Base-by-base conservation (phyloP, 2,329 filamentous ascomycete species). In the Neonectria coccinea region DNA sequence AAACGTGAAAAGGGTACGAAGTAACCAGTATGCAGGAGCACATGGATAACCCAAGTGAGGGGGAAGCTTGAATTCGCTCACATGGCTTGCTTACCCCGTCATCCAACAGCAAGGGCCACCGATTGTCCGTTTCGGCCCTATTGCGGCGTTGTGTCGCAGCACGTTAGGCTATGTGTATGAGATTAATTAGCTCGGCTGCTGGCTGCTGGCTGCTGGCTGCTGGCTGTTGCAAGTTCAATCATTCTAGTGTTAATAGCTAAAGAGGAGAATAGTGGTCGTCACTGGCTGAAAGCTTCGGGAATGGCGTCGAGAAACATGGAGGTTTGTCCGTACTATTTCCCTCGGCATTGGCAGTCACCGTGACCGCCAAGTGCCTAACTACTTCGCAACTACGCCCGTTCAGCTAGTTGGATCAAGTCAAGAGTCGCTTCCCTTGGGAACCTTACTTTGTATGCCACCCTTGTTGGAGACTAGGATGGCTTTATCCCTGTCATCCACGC, bases 111-210 rank as follows among this genome's bases (percentile, higher is more conserved):
- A 22, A 42, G 22, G 47, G 16, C 47, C 44, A 57, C 55, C 55
- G 14, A 25, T 39, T 36, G 33, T 39, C 39, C 47, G 36, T 58
- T 52, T 59, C 56, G 56, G 56, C 56, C 56, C 56, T 59, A 53
- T 53, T 53, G 25, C 39, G 56, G n/a, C 33, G 12, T 7, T 39
- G 12, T 39, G 33, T 7, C 5, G 14, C 4, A 36, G 9, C 9
- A 14, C 9, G 33, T 36, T 36, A 36, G 33, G 2, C 33, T 5
- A 6, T 36, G 11, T 36, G 33, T 36, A 9, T n/a, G 45, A 31
- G n/a, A 18, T 25, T 16, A 5, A 48, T 31, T 48, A 29, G 25
- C 16, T 18, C 47, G 47, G 3, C 18, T 8, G 16, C 10, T 18
- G 25, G 25, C 16, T n/a, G n/a, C n/a, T n/a, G n/a, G n/a, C n/a